A percentile compares a stretch with the other conserved stretches of the same genome.
These are phyloP conservation scores for Eucalyptus decipiens DNA, from an alignment of 345 rosid genomes.

Conservation along the genomic window DNA sequence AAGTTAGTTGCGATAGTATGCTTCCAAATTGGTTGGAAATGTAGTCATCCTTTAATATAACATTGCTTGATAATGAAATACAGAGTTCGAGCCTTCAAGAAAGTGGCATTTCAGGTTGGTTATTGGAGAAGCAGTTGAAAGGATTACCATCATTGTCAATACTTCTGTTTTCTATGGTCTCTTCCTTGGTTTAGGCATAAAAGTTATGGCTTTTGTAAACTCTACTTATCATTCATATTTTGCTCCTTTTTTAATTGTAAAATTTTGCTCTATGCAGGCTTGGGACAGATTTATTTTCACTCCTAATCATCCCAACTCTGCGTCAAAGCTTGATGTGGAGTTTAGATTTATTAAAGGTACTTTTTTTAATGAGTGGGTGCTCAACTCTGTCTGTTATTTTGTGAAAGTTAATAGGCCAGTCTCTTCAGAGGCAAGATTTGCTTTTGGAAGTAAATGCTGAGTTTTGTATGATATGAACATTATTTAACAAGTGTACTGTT, in stretches of 20 bases:
- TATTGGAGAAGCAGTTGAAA: background rate
- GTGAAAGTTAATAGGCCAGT: background rate
- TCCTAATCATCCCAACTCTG: conserved; percentile 58
- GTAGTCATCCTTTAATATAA: background rate
- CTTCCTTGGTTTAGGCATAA: background rate
- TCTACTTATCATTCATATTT: background rate
- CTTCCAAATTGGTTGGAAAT: background rate
- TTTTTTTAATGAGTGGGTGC: background rate
- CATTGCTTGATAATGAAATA: background rate
- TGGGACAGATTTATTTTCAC: conserved; percentile 49
- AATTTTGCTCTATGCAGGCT: conserved; percentile 18
- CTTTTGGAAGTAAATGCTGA: background rate
- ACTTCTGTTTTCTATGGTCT: background rate
- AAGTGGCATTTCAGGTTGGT: background rate
- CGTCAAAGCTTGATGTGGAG: conserved; percentile 54
- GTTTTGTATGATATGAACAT: background rate
- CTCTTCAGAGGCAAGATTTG: background rate
- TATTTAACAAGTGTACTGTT: background rate
- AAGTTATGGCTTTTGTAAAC: background rate
- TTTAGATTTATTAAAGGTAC: conserved; percentile 61
- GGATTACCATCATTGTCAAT: background rate
- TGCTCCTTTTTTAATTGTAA: background rate
- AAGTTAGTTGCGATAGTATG: background rate
- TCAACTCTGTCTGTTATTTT: background rate
- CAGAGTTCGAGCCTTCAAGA: background rate